Evolutionary conservation across 2,329 filamentous ascomycete species (phyloP).

Genomic region (Didymella sp.): DNA sequence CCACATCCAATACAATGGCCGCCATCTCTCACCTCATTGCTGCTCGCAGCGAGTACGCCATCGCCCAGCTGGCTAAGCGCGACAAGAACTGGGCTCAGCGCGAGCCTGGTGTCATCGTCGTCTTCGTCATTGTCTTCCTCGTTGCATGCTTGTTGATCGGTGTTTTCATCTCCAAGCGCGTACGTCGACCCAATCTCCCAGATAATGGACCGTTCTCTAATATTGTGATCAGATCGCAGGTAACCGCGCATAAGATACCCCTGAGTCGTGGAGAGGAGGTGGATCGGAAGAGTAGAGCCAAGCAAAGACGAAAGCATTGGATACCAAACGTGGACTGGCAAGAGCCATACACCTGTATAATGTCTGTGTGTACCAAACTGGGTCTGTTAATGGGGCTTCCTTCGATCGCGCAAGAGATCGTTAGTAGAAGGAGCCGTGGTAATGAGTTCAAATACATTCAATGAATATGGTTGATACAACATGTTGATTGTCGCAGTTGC

Average conservation of each 20-base stretch:
- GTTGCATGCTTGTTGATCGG: constrained; percentile 59
- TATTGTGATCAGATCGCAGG: constrained; percentile 1
- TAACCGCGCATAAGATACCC: constrained; percentile 21
- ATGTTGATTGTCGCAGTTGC: constrained; percentile 13
- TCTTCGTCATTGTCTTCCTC: constrained; percentile 67
- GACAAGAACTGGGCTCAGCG: constrained; percentile 62
- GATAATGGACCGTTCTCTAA: not conserved
- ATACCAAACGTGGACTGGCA: constrained; percentile 21
- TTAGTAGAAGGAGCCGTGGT: constrained; percentile 40
- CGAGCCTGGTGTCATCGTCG: constrained; percentile 67
- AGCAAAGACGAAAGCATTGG: constrained; percentile 20
- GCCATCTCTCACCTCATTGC: constrained; percentile 47
- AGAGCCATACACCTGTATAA: constrained; percentile 35
- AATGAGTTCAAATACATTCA: constrained; percentile 40
- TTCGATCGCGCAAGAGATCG: constrained; percentile 36
- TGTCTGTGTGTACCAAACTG: constrained; percentile 33
- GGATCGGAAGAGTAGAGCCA: constrained; percentile 17
- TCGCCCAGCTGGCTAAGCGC: constrained; percentile 59
- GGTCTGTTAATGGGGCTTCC: constrained; percentile 25
- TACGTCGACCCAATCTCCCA: constrained; percentile 28
- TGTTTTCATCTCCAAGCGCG: constrained; percentile 59
- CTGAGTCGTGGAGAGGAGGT: constrained; percentile 13
- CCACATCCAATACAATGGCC: constrained; percentile 44
- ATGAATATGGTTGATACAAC: constrained; percentile 24
- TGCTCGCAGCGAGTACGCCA: constrained; percentile 47